A percentile compares a stretch with the other conserved stretches of the same genome.
phyloP scores from a whole-genome alignment of 2,329 filamentous ascomycete genomes.

The Colletotrichum sp. region DNA sequence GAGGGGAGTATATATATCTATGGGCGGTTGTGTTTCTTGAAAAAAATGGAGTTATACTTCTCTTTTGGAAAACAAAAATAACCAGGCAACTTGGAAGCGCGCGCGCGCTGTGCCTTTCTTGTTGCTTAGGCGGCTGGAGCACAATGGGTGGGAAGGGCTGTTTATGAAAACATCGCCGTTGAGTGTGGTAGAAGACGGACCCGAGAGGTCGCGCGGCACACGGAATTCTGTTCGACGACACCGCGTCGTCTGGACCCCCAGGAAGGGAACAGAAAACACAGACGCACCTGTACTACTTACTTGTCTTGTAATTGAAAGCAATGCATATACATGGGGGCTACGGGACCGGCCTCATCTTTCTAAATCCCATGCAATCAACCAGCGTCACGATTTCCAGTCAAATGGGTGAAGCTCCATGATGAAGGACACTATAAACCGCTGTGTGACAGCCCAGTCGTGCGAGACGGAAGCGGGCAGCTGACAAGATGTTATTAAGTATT shows the following conservation, averaged over 20 bases:
- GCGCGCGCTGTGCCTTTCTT: neutral
- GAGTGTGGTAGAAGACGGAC: neutral
- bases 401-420: neutral
- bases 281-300: slow-evolving; percentile 34
- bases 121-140: neutral
- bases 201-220: neutral
- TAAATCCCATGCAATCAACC: neutral
- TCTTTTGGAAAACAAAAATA: neutral
- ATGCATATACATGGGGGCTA: neutral
- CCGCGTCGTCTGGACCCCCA: neutral
- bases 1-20: neutral
- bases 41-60: neutral
- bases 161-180: neutral
- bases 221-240: neutral
- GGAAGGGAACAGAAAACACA: neutral
- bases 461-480: neutral
- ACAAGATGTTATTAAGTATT: neutral
- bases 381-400: neutral
- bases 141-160: neutral
- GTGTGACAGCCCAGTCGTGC: neutral
- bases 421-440: neutral
- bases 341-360: neutral
- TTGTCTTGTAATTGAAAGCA: slow-evolving; percentile 41
- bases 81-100: neutral
- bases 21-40: neutral